A percentile compares a stretch with the other conserved stretches of the same genome.
These are phyloP conservation scores for Eucalyptus caleyi DNA, from an alignment of 345 rosid genomes.

Conservation along the genomic window DNA sequence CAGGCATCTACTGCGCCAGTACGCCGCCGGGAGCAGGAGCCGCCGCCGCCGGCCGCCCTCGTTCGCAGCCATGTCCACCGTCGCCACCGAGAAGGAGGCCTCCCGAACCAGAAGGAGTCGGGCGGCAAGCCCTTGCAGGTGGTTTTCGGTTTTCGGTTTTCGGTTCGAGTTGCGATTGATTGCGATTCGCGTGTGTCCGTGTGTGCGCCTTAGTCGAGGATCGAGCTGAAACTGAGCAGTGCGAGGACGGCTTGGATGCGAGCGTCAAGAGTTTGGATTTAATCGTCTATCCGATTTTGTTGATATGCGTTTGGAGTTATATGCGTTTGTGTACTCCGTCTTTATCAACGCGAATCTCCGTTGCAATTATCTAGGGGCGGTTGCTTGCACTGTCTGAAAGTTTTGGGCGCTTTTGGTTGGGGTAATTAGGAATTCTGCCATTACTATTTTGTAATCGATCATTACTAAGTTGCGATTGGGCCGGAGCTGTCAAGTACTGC, in stretches of 20 bases:
- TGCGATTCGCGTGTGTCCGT: neutral
- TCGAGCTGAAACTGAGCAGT: neutral
- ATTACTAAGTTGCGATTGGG: neutral
- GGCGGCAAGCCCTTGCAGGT: conserved; percentile 1
- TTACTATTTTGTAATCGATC: neutral
- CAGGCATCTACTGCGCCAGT: neutral
- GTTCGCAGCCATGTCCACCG: neutral
- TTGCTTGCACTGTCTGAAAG: neutral
- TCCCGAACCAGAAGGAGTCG: neutral
- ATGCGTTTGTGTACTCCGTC: neutral
- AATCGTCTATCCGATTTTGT: neutral
- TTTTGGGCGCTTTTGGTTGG: neutral
- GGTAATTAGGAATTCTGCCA: neutral
- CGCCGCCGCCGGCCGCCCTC: neutral
- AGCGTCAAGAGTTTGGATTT: neutral
- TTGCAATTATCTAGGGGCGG: neutral
- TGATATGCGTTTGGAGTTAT: neutral
- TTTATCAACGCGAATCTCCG: neutral
- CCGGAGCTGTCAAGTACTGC: neutral
- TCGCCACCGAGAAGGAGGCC: neutral
- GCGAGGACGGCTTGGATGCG: neutral
- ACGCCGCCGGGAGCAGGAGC: neutral
- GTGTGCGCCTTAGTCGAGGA: neutral
- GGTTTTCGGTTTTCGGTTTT: neutral
- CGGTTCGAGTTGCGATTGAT: neutral